Evolutionary conservation across 441 rosid species (phyloP), one percentile per base, ranked within the genome.

Genomic region (Erodium texanum): DNA sequence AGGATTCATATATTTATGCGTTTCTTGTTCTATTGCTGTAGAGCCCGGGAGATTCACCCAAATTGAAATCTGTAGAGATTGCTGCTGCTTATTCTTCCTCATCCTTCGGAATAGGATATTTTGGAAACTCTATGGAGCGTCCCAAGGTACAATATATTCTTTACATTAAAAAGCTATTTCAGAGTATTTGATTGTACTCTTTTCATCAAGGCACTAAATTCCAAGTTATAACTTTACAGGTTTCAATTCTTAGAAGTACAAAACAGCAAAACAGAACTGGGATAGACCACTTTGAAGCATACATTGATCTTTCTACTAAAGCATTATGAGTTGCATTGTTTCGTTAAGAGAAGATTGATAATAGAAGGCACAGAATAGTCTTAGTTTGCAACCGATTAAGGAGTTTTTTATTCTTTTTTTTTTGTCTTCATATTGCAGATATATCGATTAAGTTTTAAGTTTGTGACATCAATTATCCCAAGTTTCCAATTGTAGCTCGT

Each of bases 41-140:
- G 98, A 83, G 71, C 10, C 65, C 82, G 34, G 94, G 86, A 77
- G 72, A 52, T 64, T 74, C 72, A 22, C 80, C 83, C 1, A 76
- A 73, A 73, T 83, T 93, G 69, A 88, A 86, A 77, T 86, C 89
- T 15, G 66, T 93, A 71, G 98, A 93, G 85, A 89, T 93, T 34
- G 95, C 96, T 16, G 98, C 98, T 74, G 88, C 87, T 14, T 91
- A 79, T 73, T 85, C 97, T 6, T 84, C 95, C 29, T 66, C 69
- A 65, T 93, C 98, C 14, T 93, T 93, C 75, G 97, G 96, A 14
- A 78, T 93, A 62, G 98, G 97, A 79, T 91, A 85, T 81, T 83
- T 85, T 77, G 97, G 97, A 71, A 90, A 83, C 76, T 78, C 87
- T 8, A 85, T 89, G 84, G 70, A 77, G 62, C 82, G 87, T 75